These are phyloP conservation scores for Nemania sp. DNA, from an alignment of 2,329 filamentous ascomycete species.

Conservation along the genomic window DNA sequence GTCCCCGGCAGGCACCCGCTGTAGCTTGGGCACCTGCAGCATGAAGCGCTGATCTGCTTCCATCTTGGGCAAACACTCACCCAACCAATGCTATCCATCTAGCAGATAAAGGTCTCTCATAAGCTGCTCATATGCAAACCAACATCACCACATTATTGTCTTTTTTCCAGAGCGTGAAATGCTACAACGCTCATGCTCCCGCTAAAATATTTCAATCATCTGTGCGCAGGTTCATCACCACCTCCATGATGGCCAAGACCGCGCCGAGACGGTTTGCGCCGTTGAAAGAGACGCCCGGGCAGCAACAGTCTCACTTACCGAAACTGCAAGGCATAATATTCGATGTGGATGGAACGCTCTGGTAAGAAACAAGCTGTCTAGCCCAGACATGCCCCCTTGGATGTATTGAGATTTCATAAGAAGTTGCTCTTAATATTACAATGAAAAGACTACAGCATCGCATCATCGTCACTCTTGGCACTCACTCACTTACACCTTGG, in stretches of 20 bases:
- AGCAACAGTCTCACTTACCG: slow-evolving; percentile 44
- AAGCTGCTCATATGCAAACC: neutral
- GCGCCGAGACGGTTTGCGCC: slow-evolving; percentile 62
- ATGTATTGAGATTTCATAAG: neutral
- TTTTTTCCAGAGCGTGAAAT: slow-evolving; percentile 13
- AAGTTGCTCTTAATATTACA: neutral
- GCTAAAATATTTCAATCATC: slow-evolving; percentile 5
- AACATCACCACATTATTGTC: neutral
- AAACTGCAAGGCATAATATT: slow-evolving; percentile 70
- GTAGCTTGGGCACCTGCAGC: too few species aligned
- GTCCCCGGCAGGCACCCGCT: slow-evolving; percentile 3
- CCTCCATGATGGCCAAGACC: slow-evolving; percentile 33
- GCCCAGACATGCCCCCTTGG: too few species aligned
- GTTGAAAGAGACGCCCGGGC: slow-evolving; percentile 45
- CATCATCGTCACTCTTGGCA: neutral
- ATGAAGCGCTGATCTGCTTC: too few species aligned
- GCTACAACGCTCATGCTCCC: slow-evolving; percentile 4
- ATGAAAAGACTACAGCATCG: neutral
- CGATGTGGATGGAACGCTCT: slow-evolving; percentile 93
- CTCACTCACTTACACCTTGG: neutral
- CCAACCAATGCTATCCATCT: neutral
- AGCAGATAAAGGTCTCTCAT: neutral
- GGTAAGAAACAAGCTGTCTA: slow-evolving; percentile 61
- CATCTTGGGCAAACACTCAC: too few species aligned
- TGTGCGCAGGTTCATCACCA: slow-evolving; percentile 42